Base-by-base conservation (phyloP, 2,329 filamentous ascomycete genomes). In the Moelleriella libera region DNA sequence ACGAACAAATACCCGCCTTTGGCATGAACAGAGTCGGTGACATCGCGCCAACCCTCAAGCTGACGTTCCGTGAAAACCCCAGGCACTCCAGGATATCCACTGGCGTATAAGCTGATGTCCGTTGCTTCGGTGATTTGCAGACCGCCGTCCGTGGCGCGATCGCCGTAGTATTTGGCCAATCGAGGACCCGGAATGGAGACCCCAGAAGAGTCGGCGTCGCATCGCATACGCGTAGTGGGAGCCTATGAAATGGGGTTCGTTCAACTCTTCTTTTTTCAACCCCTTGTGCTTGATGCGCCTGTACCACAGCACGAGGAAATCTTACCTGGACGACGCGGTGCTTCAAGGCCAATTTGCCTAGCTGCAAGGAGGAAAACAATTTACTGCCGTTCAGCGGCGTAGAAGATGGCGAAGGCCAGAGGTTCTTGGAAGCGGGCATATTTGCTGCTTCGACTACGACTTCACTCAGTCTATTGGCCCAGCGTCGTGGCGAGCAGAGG, bases 321-420 rank as follows among this genome's bases (percentile, higher is more conserved):
- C n/a, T 41, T 44, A 60, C 63, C 57, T 64, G 60, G 8, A 64
- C 59, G 29, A 67, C 57, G 30, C 65, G 62, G 49, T 68, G 65
- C 32, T 59, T 54, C 30, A 68, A 55, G 6, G 50, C 51, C 30
- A 58, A 47, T 12, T 57, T 54, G 29, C 65, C 65, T 41, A 68
- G 44, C 47, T 59, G 60, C 39, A 66, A 44, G 7, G 63, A 58
- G 1, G 57, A 52, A 50, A 68, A 68, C 10, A 68, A 51, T 32
- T 56, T 54, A 2, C 60, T 61, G 49, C 52, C 54, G 47, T 56
- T 52, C 29, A 58, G 50, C 10, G 56, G 50, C 30, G 52, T 44
- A 42, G 11, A 21, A 51, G 43, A 9, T 9, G 6, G 10, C 14
- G 8, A 21, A n/a, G 6, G 10, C 14, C 28, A 21, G 28, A 28